phyloP scores from a whole-genome alignment of 495 filamentous ascomycete species.

The Aspergillus carlsbadensis region DNA sequence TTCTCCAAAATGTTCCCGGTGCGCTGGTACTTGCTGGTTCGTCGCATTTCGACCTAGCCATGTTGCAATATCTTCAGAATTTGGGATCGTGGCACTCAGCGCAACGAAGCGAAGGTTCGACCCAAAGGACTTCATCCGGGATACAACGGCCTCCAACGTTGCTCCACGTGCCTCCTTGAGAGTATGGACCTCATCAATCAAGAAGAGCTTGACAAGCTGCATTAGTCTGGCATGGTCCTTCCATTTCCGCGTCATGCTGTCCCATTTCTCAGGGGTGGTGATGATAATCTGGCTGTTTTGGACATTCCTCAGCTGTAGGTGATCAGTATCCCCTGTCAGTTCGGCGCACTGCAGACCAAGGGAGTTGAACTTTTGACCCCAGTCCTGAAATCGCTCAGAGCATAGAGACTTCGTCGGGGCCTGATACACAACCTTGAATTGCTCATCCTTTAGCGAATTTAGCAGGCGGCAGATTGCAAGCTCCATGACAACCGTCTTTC shows the following conservation, averaged over 20 bases:
- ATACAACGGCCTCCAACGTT: conserved; percentile 92
- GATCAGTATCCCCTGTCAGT: conserved; percentile 88
- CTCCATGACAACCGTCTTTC: conserved; percentile 90
- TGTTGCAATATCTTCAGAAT: conserved; percentile 82
- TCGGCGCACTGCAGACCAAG: conserved; percentile 78
- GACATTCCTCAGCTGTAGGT: conserved; percentile 67
- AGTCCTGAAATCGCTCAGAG: conserved; percentile 77
- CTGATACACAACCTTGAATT: conserved; percentile 93
- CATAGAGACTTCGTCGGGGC: conserved; percentile 94
- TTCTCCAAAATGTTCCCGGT: conserved; percentile 80
- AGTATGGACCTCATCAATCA: conserved; percentile 97
- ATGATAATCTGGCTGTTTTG: conserved; percentile 87
- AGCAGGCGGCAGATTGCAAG: conserved; percentile 85
- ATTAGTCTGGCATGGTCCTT: conserved; percentile 83
- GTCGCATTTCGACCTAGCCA: conserved; percentile 84
- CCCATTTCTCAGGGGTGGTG: conserved; percentile 98
- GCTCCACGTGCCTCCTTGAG: conserved; percentile 87
- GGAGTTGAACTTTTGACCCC: conserved; percentile 78
- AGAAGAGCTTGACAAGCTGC: conserved; percentile 82
- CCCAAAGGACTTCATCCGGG: conserved; percentile 91
- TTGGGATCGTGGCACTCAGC: conserved; percentile 90
- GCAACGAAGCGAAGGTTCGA: conserved; percentile 88
- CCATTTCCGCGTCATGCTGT: conserved; percentile 96
- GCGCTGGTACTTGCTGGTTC: conserved; percentile 66
- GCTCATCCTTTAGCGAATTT: conserved; percentile 56